A percentile compares a stretch with the other conserved stretches of the same genome.
Conservation (phyloP, 768 basidiomycete species). For the Hericium erinaceus region DNA sequence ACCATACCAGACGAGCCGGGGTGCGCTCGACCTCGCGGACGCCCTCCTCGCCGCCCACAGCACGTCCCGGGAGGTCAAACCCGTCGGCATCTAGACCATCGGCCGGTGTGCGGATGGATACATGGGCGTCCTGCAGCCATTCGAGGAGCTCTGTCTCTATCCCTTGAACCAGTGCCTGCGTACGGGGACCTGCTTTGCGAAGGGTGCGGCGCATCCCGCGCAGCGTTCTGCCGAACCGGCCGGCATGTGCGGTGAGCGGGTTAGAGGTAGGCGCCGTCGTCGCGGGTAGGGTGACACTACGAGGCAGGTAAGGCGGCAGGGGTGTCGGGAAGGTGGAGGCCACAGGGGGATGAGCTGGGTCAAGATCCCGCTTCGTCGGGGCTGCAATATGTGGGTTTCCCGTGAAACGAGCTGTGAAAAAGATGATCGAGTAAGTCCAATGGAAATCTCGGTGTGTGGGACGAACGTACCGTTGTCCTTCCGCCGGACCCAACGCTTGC, state of each 20-base stretch:
- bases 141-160: conserved; percentile 52
- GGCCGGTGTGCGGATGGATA: conserved; percentile 42
- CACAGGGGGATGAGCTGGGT: conserved; percentile 31
- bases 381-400: conserved; percentile 64
- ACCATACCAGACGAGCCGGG: conserved; percentile 64
- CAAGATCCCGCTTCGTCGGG: conserved; percentile 52
- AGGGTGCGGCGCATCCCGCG: conserved; percentile 68
- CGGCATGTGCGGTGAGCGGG: conserved; percentile 55
- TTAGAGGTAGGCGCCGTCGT: conserved; percentile 24
- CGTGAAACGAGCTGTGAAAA: conserved; percentile 50
- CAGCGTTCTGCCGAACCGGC: conserved; percentile 66
- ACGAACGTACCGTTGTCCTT: conserved; percentile 61
- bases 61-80: conserved; percentile 29
- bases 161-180: conserved; percentile 54
- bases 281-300: conserved; percentile 45
- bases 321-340: conserved; percentile 67
- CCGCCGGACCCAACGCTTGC: conserved; percentile 68
- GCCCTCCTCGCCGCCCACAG: conserved; percentile 41
- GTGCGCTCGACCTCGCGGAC: conserved; percentile 62
- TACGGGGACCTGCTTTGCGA: conserved; percentile 49
- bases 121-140: conserved; percentile 56
- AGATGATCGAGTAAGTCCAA: neutral
- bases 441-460: neutral
- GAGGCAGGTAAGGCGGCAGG: conserved; percentile 59
- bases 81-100: conserved; percentile 14